Evolutionary conservation across 805 yeast species (phyloP), one percentile per base, ranked within the genome.

Genomic region (Wickerhamomyces ciferrii): DNA sequence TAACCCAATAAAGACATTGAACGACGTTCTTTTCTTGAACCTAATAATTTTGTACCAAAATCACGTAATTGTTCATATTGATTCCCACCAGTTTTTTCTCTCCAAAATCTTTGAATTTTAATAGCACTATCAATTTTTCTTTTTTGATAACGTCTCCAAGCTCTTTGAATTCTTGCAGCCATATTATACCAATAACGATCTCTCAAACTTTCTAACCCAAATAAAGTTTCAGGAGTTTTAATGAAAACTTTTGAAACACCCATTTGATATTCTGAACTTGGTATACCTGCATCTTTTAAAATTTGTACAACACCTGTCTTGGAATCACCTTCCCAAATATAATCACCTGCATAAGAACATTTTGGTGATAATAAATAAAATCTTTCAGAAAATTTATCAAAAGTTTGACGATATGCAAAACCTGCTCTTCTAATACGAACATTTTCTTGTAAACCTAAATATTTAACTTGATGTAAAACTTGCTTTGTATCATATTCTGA

Each of bases 391-490:
- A 94, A 94, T 65, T 91, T 91, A 49, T 94, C 97, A 66, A 90
- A 94, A 0, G 97, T 87, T 54, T 95, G 96, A 68, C 99, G 84
- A 61, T 91, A 94, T 1, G 99, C 99, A 67, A 94, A 94, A 42
- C 99, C 99, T 0, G 99, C 98, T 72, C 99, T 85, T 74, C 99
- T 82, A 55, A 94, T 94, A 52, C 98, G 80, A 43, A 94, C 98
- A 66, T 94, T 94, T 66, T 94, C 99, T 61, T 94, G 94, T 66
- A 94, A 73, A 63, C 99, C 99, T 54, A 94, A 75, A 66, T 94
- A 94, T 61, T 94, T 94, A 54, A 94, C 84, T 70, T 94, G 99
- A 66, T 94, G 99, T 54, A 94, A 72, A 8, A 94, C 99, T 53
- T 90, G 96, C 46, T 78, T 81, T 47, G 81, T 82, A 60, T 91